A percentile compares a stretch with the other conserved stretches of the same genome.
These are phyloP conservation scores for Chalaropsis thielavioides DNA, from an alignment of 2,329 filamentous ascomycete species.

Conservation along the genomic window DNA sequence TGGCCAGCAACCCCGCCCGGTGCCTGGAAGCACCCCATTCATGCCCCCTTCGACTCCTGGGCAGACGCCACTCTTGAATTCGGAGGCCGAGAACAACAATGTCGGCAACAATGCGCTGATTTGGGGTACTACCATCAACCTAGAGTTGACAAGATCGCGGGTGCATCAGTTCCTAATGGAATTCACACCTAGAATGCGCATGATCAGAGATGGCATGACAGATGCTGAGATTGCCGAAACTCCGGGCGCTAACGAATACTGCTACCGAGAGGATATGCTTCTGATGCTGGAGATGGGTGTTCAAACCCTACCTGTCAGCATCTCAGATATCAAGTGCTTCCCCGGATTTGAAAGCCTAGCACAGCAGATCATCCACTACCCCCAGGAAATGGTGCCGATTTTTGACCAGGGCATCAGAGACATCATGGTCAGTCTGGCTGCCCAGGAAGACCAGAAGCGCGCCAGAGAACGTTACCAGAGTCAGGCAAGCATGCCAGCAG, in stretches of 20 bases:
- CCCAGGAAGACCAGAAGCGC: conserved; percentile 54
- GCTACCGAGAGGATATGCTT: conserved; percentile 73
- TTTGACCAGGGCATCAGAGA: conserved; percentile 95
- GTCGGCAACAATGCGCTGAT: conserved; percentile 42
- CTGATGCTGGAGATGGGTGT: conserved; percentile 82
- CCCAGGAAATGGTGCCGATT: conserved; percentile 86
- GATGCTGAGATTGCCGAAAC: conserved; percentile 57
- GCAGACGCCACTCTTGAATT: conserved; percentile 31
- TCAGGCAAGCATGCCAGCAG: conserved; percentile 37
- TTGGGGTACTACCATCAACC: conserved; percentile 95
- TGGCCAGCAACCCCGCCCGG: conserved; percentile 27
- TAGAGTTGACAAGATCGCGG: conserved; percentile 62
- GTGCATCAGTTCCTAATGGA: conserved; percentile 76
- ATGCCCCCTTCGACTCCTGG: conserved; percentile 15
- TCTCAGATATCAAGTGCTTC: conserved; percentile 80
- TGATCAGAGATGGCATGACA: conserved; percentile 75
- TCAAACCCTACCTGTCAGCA: conserved; percentile 73
- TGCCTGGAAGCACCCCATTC: conserved; percentile 15
- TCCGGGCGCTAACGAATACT: conserved; percentile 60
- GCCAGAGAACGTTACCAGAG: conserved; percentile 26
- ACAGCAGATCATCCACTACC: conserved; percentile 89
- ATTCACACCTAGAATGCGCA: conserved; percentile 83
- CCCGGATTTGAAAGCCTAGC: conserved; percentile 85
- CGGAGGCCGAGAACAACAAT: conserved; percentile 47
- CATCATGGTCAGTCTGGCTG: conserved; percentile 77